These are phyloP conservation scores for Vitis hybrid DNA, from an alignment of 177 flowering plant species.

Conservation along the genomic window DNA sequence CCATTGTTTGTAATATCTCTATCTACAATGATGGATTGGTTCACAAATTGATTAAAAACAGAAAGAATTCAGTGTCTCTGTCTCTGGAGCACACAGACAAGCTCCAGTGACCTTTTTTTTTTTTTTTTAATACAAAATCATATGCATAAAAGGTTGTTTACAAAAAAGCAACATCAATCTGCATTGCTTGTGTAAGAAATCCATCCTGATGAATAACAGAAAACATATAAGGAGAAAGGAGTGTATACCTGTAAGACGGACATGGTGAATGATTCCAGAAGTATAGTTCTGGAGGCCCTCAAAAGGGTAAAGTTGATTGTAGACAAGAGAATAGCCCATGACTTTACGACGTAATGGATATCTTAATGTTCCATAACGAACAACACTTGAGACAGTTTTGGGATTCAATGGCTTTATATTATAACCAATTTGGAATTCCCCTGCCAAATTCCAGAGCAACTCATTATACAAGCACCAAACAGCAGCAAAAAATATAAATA, in stretches of 20 bases:
- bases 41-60: too few species aligned
- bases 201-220: background rate
- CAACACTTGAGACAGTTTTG: conserved; percentile 55
- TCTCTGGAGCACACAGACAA: too few species aligned
- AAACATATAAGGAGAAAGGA: background rate
- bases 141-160: background rate
- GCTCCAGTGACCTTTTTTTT: too few species aligned
- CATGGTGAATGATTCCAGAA: conserved; percentile 93
- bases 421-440: conserved; percentile 78
- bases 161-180: too few species aligned
- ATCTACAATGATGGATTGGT: too few species aligned
- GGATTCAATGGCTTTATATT: conserved; percentile 73
- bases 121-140: background rate
- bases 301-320: conserved; percentile 81
- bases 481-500: too few species aligned
- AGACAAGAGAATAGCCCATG: conserved; percentile 68
- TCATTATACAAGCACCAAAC: background rate
- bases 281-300: conserved; percentile 86
- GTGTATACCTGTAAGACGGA: conserved; percentile 67
- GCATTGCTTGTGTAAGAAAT: too few species aligned
- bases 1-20: too few species aligned
- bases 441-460: conserved; percentile 34
- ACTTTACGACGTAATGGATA: conserved; percentile 41
- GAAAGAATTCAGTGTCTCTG: too few species aligned
- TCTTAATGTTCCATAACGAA: conserved; percentile 51